Evolutionary conservation across 108 stramenopile species (phyloP).

Genomic region (Conticribra weissflogii): DNA sequence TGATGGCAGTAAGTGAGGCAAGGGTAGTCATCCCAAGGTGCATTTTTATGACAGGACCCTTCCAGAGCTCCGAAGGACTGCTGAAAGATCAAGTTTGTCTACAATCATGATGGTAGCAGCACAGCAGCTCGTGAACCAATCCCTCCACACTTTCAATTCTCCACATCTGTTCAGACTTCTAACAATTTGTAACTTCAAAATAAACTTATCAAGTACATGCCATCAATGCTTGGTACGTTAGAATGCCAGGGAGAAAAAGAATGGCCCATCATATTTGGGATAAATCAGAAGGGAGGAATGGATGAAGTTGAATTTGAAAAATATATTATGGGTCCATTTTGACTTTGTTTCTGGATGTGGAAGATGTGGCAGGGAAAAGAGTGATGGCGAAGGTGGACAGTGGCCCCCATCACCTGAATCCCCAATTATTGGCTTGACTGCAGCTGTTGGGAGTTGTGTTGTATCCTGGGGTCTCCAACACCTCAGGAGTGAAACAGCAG

Average conservation of each 20-base stretch:
- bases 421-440: neutral
- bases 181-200: neutral
- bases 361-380: constrained; percentile 3
- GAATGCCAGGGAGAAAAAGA: neutral
- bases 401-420: neutral
- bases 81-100: neutral
- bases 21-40: neutral
- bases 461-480: neutral
- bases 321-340: neutral
- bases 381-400: constrained; percentile 12
- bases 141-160: neutral
- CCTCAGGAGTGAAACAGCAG: neutral
- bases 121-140: neutral
- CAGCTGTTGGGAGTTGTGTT: neutral
- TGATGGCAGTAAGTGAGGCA: neutral
- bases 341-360: constrained; percentile 19
- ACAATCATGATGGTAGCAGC: neutral
- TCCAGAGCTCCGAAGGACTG: neutral
- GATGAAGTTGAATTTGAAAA: neutral
- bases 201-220: neutral
- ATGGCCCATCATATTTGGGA: neutral
- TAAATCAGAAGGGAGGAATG: neutral
- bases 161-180: neutral
- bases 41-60: neutral
- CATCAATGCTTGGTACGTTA: neutral